These are phyloP conservation scores for Clavariopsis aquatica DNA, from an alignment of 495 filamentous ascomycete genomes.

Conservation along the genomic window DNA sequence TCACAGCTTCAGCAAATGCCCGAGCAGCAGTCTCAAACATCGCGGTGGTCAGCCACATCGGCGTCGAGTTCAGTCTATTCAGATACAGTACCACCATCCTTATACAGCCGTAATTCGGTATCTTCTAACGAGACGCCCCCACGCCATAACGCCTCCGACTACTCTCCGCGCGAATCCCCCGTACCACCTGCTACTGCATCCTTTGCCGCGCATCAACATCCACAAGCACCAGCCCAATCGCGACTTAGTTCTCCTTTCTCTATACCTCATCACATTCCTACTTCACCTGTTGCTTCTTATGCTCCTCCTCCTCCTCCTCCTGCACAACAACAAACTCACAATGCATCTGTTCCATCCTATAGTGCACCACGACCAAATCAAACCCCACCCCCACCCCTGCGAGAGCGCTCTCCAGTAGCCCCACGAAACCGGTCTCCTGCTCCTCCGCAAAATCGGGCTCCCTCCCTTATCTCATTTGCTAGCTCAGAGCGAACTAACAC, in stretches of 20 bases:
- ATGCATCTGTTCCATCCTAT: neutral
- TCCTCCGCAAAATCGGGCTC: neutral
- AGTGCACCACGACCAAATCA: neutral
- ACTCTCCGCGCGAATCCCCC: neutral
- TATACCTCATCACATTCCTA: neutral
- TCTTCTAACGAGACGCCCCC: constrained; percentile 1
- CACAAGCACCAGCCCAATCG: neutral
- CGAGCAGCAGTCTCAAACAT: neutral
- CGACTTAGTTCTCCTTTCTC: neutral
- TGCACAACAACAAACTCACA: neutral
- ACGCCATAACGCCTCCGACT: neutral
- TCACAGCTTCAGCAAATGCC: constrained; percentile 8
- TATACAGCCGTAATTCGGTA: constrained; percentile 31
- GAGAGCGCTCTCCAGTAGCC: neutral
- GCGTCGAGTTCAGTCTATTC: constrained; percentile 33
- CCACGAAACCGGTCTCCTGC: neutral
- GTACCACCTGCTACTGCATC: neutral
- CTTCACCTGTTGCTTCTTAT: neutral
- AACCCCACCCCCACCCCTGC: neutral
- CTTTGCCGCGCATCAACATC: neutral
- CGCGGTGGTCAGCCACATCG: constrained; percentile 19
- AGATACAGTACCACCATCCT: constrained; percentile 22
- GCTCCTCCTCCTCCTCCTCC: neutral
- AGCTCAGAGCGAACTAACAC: neutral
- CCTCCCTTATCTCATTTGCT: neutral